phyloP scores from a whole-genome alignment of 2,329 filamentous ascomycete species.

The Epichloe coenophiala region DNA sequence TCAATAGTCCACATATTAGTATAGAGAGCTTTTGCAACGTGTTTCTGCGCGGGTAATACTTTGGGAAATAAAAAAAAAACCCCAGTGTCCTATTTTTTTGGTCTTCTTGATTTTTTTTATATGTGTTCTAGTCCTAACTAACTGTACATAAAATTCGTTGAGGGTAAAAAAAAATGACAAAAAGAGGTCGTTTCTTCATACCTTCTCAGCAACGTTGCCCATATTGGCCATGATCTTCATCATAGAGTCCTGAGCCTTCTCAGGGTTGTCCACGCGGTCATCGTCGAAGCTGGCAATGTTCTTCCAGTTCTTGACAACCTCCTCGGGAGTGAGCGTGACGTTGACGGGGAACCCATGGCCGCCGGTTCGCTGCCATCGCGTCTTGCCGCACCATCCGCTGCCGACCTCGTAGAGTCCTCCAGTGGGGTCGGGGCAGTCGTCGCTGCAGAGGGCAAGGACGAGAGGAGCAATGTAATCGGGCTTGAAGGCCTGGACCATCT shows the following conservation, averaged over 20 bases:
- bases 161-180: slow-evolving; percentile 6
- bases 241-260: slow-evolving; percentile 61
- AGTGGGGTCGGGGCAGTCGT: slow-evolving; percentile 75
- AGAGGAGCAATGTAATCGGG: slow-evolving; percentile 94
- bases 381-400: slow-evolving; percentile 83
- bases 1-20: not conserved
- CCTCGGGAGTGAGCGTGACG: slow-evolving; percentile 70
- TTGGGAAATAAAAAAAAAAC: not conserved
- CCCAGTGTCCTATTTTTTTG: not conserved
- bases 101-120: not conserved
- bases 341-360: slow-evolving; percentile 88
- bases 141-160: slow-evolving; percentile 7
- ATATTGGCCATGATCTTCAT: slow-evolving; percentile 72
- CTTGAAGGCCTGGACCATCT: slow-evolving; percentile 98
- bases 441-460: slow-evolving; percentile 70
- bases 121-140: slow-evolving; percentile 9
- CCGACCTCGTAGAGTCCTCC: slow-evolving; percentile 89
- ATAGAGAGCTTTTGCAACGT: not conserved
- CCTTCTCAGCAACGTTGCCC: slow-evolving; percentile 57
- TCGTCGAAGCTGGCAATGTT: slow-evolving; percentile 80
- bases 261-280: slow-evolving; percentile 74
- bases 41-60: too few species aligned
- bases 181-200: slow-evolving; percentile 31
- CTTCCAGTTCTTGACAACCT: slow-evolving; percentile 61
- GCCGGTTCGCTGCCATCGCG: slow-evolving; percentile 85